Evolutionary conservation across 805 yeast species (phyloP).

Genomic region (Priceomyces fermenticarens): DNA sequence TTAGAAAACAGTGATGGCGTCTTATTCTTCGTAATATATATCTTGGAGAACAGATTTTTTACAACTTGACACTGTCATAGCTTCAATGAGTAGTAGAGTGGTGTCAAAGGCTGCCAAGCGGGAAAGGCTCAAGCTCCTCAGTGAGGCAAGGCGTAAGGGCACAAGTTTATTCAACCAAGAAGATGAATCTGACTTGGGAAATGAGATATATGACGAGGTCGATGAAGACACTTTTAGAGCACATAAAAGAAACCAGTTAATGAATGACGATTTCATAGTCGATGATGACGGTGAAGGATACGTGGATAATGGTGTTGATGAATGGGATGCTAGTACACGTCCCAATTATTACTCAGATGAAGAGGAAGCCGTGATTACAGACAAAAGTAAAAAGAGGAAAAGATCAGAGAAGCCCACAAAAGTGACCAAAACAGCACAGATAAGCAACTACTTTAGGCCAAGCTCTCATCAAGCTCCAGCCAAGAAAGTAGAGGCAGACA

Average conservation of each 20-base stretch:
- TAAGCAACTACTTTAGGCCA: slow-evolving; percentile 51
- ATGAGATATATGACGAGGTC: slow-evolving; percentile 79
- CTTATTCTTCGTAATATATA: background rate
- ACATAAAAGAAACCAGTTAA: slow-evolving; percentile 73
- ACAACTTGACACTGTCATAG: too few species aligned
- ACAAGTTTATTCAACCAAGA: slow-evolving; percentile 37
- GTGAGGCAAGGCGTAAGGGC: slow-evolving; percentile 63
- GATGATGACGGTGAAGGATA: slow-evolving; percentile 94
- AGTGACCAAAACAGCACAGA: slow-evolving; percentile 44
- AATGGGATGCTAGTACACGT: slow-evolving; percentile 63
- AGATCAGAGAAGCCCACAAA: slow-evolving; percentile 33
- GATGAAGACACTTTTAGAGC: slow-evolving; percentile 76
- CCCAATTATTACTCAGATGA: slow-evolving; percentile 58
- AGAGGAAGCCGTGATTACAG: slow-evolving; percentile 31
- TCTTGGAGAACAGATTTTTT: background rate
- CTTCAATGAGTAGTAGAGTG: slow-evolving; percentile 11
- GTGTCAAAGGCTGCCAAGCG: slow-evolving; percentile 30
- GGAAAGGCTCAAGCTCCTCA: slow-evolving; percentile 57
- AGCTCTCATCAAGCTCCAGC: slow-evolving; percentile 24
- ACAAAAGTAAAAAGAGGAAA: slow-evolving; percentile 16
- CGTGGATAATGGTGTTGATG: slow-evolving; percentile 89
- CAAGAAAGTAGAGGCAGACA: slow-evolving; percentile 45
- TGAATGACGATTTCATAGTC: slow-evolving; percentile 90
- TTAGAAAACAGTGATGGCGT: background rate
- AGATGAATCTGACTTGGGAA: slow-evolving; percentile 39